phyloP scores from a whole-genome alignment of 306 rosid species.

The Glycine tomentella region DNA sequence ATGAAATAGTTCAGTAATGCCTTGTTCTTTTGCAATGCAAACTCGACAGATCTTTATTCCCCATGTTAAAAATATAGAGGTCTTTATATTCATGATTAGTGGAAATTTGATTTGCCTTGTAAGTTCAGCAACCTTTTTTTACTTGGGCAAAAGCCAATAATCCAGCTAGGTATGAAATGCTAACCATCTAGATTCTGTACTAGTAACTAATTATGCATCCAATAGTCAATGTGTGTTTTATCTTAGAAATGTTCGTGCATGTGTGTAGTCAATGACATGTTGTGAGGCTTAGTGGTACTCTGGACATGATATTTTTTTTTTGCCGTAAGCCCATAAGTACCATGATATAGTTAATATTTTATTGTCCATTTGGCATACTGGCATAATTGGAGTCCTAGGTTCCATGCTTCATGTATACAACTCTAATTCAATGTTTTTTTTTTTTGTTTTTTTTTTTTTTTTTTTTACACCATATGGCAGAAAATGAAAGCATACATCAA shows the following conservation, averaged over 20 bases:
- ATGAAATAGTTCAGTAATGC: not conserved
- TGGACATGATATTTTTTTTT: not conserved
- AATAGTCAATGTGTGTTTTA: slow-evolving; percentile 1
- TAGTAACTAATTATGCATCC: slow-evolving; percentile 4
- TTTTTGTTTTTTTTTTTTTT: slow-evolving; percentile 39
- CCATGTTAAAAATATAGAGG: not conserved
- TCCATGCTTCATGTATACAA: not conserved
- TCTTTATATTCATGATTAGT: not conserved
- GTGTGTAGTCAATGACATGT: not conserved
- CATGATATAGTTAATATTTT: slow-evolving; percentile 34
- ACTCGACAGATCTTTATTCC: slow-evolving; percentile 1
- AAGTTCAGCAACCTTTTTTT: not conserved
- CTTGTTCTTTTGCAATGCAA: slow-evolving; percentile 9
- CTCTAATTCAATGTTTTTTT: slow-evolving; percentile 46
- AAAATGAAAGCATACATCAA: slow-evolving; percentile 79
- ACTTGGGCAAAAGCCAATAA: not conserved
- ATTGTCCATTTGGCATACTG: not conserved
- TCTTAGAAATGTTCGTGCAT: not conserved
- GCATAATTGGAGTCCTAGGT: not conserved
- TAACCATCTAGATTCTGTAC: slow-evolving; percentile 4
- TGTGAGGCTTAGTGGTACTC: slow-evolving; percentile 11
- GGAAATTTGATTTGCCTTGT: not conserved
- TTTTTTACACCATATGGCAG: slow-evolving; percentile 55
- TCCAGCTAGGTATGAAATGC: slow-evolving; percentile 6
- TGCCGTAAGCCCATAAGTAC: not conserved